Evolutionary conservation across 2,329 filamentous ascomycete genomes (phyloP).

Genomic region (Diplodia mutila): DNA sequence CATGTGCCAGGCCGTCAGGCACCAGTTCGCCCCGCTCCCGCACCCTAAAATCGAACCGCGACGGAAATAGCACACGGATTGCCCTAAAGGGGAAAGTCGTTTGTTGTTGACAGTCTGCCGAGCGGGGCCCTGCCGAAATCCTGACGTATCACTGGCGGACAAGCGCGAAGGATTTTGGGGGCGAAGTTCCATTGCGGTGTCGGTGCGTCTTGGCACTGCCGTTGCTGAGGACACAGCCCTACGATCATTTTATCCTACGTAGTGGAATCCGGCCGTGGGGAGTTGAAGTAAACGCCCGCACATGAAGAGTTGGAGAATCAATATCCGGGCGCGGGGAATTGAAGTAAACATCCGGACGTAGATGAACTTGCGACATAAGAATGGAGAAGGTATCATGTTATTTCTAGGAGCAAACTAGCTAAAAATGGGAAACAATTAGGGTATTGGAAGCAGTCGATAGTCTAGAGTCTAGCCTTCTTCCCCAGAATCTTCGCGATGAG

Average conservation of each 20-base stretch:
- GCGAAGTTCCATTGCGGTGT: not conserved
- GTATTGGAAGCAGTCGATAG: not conserved
- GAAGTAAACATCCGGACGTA: too few species aligned
- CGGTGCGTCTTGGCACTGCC: too few species aligned
- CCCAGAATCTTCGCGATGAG: slow-evolving; percentile 1
- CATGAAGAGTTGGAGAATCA: too few species aligned
- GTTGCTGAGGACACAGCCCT: slow-evolving; percentile 6
- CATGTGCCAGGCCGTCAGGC: slow-evolving; percentile 10
- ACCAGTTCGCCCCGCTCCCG: slow-evolving; percentile 5
- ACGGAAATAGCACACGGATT: slow-evolving; percentile 1
- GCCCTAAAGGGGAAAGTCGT: not conserved
- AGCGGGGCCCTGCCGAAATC: not conserved
- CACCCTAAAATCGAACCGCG: not conserved
- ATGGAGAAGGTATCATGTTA: not conserved
- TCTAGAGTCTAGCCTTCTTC: not conserved
- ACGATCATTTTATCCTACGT: too few species aligned
- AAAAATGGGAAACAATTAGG: too few species aligned
- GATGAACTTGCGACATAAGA: too few species aligned
- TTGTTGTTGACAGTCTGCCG: not conserved
- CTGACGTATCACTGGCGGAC: not conserved
- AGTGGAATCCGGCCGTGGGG: too few species aligned
- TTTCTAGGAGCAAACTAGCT: not conserved
- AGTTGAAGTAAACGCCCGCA: too few species aligned
- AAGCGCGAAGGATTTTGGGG: slow-evolving; percentile 14
- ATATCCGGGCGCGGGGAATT: too few species aligned